Evolutionary conservation across 139 green algal species (phyloP), one percentile per base, ranked within the genome.

Genomic region (Chlamydomonas sp.): DNA sequence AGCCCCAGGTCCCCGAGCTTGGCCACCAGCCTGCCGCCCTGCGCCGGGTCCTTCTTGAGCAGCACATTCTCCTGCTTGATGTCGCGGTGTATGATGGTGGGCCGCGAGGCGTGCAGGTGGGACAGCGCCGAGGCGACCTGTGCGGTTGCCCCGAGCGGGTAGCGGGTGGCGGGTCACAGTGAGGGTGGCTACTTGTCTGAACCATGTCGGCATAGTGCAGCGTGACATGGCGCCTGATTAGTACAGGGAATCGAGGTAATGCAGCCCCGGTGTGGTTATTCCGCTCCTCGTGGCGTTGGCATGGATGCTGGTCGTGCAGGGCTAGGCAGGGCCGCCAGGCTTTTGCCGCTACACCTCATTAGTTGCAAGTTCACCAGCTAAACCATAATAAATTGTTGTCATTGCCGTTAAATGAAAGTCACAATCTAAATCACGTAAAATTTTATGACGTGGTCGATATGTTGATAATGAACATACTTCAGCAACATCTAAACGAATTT

Each of bases 21-120:
- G 61, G 77, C 77, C 17, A 6, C 77, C 17, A 71, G 61, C 2
- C 15, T 49, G 31, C 69, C 5, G n/a, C 7, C 63, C 1, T 7
- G 8, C 2, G 63, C 63, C 14, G 78, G 20, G 18, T 5, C 15
- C n/a, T 18, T n/a, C 63, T 74, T 62, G n/a, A 83, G 78, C 78
- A 83, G 62, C 62, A 83, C n/a, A n/a, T 83, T 83, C 9, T 83
- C 78, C 8, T 31, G 20, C 63, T 81, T 81, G 77, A 81, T 68
- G 77, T 81, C 77, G 15, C 77, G 77, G 60, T 81, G 77, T 16
- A 81, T 69, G 60, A 81, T 15, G 60, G 77, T 3, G 17, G 77
- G 77, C 15, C 60, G 60, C 4, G 2, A 2, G 16, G 16, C 6
- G 77, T 81, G 77, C 77, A 81, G 77, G 60, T 71, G 61, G 15